Evolutionary conservation across 2,329 filamentous ascomycete species (phyloP).

Genomic region (Alternaria angustiovoidea): DNA sequence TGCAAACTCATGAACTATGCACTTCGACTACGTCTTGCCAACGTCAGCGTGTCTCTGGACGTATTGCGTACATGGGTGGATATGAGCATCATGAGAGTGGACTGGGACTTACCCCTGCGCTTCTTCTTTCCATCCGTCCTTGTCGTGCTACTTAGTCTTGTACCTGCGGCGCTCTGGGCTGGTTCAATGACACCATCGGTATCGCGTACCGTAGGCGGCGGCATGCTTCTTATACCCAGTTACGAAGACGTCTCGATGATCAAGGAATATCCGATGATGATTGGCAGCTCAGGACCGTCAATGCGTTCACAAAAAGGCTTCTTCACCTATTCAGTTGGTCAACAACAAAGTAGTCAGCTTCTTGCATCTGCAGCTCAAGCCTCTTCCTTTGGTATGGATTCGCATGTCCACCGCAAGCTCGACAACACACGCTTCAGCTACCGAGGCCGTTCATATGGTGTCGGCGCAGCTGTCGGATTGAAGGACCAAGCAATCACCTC

Average conservation of each 20-base stretch:
- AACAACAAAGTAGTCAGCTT: constrained; percentile 33
- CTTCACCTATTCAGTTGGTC: constrained; percentile 39
- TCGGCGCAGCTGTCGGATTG: constrained; percentile 51
- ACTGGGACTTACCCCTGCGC: constrained; percentile 40
- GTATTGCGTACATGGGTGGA: constrained; percentile 40
- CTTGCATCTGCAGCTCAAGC: constrained; percentile 36
- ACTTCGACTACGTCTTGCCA: constrained; percentile 32
- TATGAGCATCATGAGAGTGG: constrained; percentile 33
- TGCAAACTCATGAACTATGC: constrained; percentile 42
- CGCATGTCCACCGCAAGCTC: constrained; percentile 33
- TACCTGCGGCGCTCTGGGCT: constrained; percentile 40
- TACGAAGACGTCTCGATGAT: constrained; percentile 38
- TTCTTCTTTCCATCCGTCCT: constrained; percentile 38
- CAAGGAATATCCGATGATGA: constrained; percentile 39
- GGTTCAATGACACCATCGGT: constrained; percentile 41
- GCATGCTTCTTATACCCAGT: constrained; percentile 31
- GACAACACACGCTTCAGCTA: constrained; percentile 42
- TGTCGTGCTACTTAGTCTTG: constrained; percentile 33
- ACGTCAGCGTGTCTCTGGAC: constrained; percentile 37
- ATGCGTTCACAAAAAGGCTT: constrained; percentile 33
- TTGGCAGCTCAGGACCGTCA: constrained; percentile 34
- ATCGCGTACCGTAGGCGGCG: constrained; percentile 20
- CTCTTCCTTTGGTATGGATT: constrained; percentile 25
- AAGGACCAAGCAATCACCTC: constrained; percentile 28
- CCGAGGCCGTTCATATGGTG: constrained; percentile 52